These are phyloP conservation scores for Datisca glomerata DNA, from an alignment of 306 rosid genomes.

Conservation along the genomic window DNA sequence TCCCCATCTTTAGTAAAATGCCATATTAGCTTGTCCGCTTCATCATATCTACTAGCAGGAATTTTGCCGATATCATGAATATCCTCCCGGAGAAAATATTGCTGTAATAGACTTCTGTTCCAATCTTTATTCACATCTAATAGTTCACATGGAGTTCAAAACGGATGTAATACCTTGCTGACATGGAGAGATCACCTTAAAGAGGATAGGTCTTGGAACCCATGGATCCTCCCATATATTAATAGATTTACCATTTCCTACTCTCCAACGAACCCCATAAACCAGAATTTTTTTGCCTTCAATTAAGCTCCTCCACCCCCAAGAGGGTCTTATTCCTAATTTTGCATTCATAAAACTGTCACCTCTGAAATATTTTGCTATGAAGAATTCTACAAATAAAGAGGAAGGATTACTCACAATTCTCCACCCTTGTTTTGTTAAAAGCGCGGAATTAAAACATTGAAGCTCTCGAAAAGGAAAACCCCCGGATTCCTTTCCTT, in stretches of 20 bases:
- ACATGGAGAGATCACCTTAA: neutral
- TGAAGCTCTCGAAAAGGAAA: neutral
- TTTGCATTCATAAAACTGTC: neutral
- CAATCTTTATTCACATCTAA: neutral
- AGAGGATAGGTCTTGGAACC: neutral
- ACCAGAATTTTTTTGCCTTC: neutral
- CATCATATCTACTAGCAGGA: neutral
- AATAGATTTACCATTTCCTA: neutral
- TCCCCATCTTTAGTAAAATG: neutral
- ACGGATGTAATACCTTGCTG: neutral
- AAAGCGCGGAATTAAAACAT: neutral
- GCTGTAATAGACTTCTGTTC: neutral
- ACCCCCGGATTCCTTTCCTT: neutral
- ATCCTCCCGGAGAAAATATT: neutral
- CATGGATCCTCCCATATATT: neutral
- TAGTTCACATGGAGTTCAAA: neutral
- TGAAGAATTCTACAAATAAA: neutral
- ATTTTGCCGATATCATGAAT: neutral
- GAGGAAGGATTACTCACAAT: neutral
- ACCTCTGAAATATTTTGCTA: neutral
- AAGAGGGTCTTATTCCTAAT: neutral
- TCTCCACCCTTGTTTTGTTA: neutral
- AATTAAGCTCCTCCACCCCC: neutral
- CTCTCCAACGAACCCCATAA: neutral
- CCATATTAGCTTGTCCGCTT: neutral